A percentile compares a stretch with the other conserved stretches of the same genome.
phyloP scores from a whole-genome alignment of 306 rosid species.

The Medicago lupulina region DNA sequence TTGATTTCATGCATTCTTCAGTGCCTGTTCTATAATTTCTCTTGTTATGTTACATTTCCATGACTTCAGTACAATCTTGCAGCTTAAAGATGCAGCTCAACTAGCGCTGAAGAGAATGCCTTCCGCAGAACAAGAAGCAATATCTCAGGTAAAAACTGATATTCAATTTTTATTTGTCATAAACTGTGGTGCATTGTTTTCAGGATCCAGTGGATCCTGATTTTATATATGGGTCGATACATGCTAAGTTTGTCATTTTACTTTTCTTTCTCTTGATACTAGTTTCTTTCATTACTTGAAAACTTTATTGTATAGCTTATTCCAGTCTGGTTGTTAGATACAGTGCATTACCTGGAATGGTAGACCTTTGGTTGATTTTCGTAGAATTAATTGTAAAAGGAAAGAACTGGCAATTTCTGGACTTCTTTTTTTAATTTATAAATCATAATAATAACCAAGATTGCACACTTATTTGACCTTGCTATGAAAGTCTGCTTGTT shows the following conservation, averaged over 20 bases:
- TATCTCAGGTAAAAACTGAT: slow-evolving; percentile 72
- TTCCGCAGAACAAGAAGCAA: slow-evolving; percentile 98
- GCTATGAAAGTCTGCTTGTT: neutral
- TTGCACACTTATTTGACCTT: slow-evolving; percentile 20
- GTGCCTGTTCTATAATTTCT: slow-evolving; percentile 33
- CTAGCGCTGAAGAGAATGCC: slow-evolving; percentile 96
- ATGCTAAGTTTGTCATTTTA: neutral
- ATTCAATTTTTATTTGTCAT: slow-evolving; percentile 13
- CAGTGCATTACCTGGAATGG: slow-evolving; percentile 8
- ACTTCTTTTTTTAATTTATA: neutral
- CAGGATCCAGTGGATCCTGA: neutral
- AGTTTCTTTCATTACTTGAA: slow-evolving; percentile 13
- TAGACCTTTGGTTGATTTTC: slow-evolving; percentile 14
- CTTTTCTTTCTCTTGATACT: slow-evolving; percentile 18
- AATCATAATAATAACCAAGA: slow-evolving; percentile 9
- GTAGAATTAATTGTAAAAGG: slow-evolving; percentile 16
- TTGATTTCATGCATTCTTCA: slow-evolving; percentile 36
- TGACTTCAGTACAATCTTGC: slow-evolving; percentile 45
- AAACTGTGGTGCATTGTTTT: neutral
- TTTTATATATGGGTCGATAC: slow-evolving; percentile 28
- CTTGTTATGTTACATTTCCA: slow-evolving; percentile 36
- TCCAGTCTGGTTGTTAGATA: slow-evolving; percentile 33
- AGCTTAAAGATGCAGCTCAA: slow-evolving; percentile 97
- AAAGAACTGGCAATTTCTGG: slow-evolving; percentile 2
- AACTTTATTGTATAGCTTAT: neutral